Percentiles rank a stretch among this genome's conserved stretches.
Evolutionary conservation across 2,329 filamentous ascomycete genomes (phyloP).

Genomic region (Fusarium newnesense): DNA sequence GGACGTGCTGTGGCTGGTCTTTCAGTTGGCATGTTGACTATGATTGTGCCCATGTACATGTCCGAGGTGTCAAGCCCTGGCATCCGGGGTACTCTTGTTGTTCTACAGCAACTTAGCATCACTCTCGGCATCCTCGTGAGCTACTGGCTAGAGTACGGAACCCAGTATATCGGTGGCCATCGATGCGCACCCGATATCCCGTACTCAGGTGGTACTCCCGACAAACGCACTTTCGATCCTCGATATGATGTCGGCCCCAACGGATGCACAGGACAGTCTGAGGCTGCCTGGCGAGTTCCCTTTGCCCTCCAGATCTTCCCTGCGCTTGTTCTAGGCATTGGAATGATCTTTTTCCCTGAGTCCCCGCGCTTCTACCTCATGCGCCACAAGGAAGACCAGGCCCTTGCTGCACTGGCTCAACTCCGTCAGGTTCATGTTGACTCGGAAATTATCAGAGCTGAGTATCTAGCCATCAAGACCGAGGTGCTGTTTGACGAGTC

Average conservation of each 20-base stretch:
- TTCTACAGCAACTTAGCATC: constrained; percentile 52
- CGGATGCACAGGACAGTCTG: not conserved
- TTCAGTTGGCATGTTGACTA: constrained; percentile 37
- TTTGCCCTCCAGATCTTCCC: constrained; percentile 46
- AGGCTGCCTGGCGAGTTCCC: constrained; percentile 44
- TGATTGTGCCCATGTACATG: constrained; percentile 55
- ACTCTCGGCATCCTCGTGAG: constrained; percentile 45
- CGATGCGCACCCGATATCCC: not conserved
- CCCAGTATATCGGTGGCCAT: constrained; percentile 38
- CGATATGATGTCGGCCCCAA: not conserved
- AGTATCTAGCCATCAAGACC: constrained; percentile 42
- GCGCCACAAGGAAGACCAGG: constrained; percentile 41
- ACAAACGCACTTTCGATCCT: not conserved
- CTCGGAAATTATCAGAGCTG: constrained; percentile 34
- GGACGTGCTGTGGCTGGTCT: not conserved
- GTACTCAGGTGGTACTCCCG: not conserved
- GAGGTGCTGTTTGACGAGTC: constrained; percentile 39
- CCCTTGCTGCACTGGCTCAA: constrained; percentile 34
- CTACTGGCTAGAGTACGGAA: constrained; percentile 48
- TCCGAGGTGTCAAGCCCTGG: constrained; percentile 60
- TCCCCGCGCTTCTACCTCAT: constrained; percentile 43
- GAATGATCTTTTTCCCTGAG: constrained; percentile 40
- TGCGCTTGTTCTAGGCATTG: constrained; percentile 39
- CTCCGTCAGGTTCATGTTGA: constrained; percentile 33
- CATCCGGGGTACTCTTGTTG: constrained; percentile 58